phyloP scores from a whole-genome alignment of 192 early-diverging fungal species.

The Podochytrium sp. region DNA sequence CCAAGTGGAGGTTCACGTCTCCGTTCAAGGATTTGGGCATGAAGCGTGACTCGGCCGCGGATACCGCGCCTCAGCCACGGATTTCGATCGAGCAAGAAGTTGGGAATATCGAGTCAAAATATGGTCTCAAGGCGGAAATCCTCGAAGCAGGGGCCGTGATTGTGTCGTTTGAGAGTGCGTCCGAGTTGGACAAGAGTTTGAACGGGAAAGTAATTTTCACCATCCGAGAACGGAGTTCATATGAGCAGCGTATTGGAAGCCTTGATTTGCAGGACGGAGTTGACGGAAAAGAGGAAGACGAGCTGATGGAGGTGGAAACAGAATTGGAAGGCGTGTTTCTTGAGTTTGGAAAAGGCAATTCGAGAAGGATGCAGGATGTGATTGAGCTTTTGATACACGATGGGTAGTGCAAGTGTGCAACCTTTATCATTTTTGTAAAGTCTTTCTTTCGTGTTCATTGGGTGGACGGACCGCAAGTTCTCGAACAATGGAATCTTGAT shows the following conservation, averaged over 20 bases:
- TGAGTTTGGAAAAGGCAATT: neutral
- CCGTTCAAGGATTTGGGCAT: neutral
- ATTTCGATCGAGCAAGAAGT: constrained; percentile 11
- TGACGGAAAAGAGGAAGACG: neutral
- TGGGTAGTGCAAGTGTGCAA: no score
- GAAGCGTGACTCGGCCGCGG: neutral
- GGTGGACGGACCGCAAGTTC: no score
- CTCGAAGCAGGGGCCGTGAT: neutral
- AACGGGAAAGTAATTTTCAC: neutral
- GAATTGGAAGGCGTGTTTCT: neutral
- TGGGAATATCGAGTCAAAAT: neutral
- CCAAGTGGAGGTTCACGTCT: neutral
- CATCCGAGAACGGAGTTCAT: neutral
- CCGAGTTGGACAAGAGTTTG: neutral
- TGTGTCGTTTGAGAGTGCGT: neutral
- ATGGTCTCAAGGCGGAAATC: neutral
- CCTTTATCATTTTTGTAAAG: no score
- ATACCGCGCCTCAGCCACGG: neutral
- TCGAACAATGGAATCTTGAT: no score
- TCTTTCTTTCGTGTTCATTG: no score
- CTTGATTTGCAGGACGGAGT: neutral
- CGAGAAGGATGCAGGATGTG: constrained; percentile 3
- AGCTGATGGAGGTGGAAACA: neutral
- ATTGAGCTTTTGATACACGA: no score
- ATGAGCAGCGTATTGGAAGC: neutral